These are phyloP conservation scores for Aspergillus flavus DNA, from an alignment of 2,329 filamentous ascomycete genomes.

Conservation along the genomic window DNA sequence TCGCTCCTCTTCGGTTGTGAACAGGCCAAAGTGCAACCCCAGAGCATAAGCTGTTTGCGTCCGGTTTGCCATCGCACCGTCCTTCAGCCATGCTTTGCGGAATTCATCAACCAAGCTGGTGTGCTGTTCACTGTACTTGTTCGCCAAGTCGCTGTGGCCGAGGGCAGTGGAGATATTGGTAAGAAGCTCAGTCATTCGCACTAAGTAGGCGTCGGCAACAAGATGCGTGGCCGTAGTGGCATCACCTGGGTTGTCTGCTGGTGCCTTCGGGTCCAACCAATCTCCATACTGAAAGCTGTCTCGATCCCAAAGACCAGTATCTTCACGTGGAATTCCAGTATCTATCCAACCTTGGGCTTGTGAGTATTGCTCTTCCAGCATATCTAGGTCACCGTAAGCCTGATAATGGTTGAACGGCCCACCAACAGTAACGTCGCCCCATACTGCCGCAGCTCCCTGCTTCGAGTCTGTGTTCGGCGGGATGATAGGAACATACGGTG, in stretches of 20 bases:
- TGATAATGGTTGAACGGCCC: constrained; percentile 37
- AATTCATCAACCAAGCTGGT: constrained; percentile 27
- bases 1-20: constrained; percentile 8
- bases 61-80: constrained; percentile 29
- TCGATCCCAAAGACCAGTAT: constrained; percentile 14
- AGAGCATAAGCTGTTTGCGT: constrained; percentile 35
- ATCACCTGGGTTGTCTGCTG: constrained; percentile 31
- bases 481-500: constrained; percentile 29
- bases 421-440: constrained; percentile 40
- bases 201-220: constrained; percentile 38
- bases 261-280: constrained; percentile 43
- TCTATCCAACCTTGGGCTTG: constrained; percentile 15
- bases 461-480: constrained; percentile 22
- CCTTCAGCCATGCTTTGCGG: constrained; percentile 26
- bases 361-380: constrained; percentile 26
- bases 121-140: constrained; percentile 10
- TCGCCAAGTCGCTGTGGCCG: constrained; percentile 20
- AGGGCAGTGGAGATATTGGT: constrained; percentile 25
- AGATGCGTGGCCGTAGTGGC: constrained; percentile 33
- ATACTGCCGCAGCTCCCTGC: constrained; percentile 29
- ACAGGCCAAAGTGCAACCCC: constrained; percentile 32
- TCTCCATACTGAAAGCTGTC: constrained; percentile 35
- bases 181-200: constrained; percentile 35
- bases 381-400: constrained; percentile 32
- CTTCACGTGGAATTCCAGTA: constrained; percentile 12